phyloP scores from a whole-genome alignment of 192 early-diverging fungal genomes.

The Dissophora ornata region DNA sequence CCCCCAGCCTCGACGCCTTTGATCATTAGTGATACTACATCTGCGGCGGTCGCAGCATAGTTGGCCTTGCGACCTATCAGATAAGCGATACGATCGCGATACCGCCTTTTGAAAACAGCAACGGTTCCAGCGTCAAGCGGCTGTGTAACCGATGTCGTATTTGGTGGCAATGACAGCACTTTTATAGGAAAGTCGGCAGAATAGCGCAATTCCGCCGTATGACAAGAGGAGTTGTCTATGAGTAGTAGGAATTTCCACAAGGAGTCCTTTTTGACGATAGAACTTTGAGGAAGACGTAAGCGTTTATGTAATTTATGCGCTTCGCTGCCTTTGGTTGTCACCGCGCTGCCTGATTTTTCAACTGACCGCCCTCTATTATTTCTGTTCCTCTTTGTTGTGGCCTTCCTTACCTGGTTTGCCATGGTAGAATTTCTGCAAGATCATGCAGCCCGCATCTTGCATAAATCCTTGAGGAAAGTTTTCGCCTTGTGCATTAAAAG shows the following conservation, averaged over 20 bases:
- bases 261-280: neutral
- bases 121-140: too few species aligned
- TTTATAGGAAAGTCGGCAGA: slow-evolving; percentile 3
- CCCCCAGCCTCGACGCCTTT: neutral
- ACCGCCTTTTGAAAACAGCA: too few species aligned
- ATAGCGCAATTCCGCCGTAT: neutral
- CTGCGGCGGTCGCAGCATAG: too few species aligned
- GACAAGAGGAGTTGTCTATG: slow-evolving; percentile 6
- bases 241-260: neutral
- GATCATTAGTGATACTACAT: neutral
- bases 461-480: neutral
- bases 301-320: slow-evolving; percentile 15
- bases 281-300: neutral
- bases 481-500: too few species aligned
- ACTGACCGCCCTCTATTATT: too few species aligned
- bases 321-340: slow-evolving; percentile 1
- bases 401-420: neutral
- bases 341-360: too few species aligned
- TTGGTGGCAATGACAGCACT: neutral
- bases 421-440: neutral
- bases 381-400: too few species aligned
- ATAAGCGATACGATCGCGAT: neutral
- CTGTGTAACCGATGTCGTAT: slow-evolving; percentile 2
- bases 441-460: neutral
- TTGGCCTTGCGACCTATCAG: neutral